These are phyloP conservation scores for Posidonia oceanica DNA, from an alignment of 116 monocot genomes.

Conservation along the genomic window DNA sequence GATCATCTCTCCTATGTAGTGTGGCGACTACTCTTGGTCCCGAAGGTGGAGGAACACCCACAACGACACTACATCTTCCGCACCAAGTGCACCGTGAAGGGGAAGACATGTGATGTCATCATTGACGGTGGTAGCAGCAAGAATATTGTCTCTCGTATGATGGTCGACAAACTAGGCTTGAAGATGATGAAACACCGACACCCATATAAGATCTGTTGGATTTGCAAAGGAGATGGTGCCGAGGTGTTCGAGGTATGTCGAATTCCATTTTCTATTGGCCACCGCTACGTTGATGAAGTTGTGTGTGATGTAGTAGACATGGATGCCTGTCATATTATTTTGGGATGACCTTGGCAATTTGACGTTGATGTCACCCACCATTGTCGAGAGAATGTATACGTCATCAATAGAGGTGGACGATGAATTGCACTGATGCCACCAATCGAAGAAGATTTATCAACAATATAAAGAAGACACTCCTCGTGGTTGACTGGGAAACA, in stretches of 20 bases:
- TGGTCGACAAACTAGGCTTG: neutral
- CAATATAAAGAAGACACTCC: too few relatives aligned
- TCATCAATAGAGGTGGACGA: too few relatives aligned
- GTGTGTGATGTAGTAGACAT: too few relatives aligned
- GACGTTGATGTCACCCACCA: too few relatives aligned
- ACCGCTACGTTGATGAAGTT: neutral
- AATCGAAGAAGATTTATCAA: too few relatives aligned
- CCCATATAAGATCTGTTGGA: too few relatives aligned
- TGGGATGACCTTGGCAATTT: too few relatives aligned
- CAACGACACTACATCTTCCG: neutral
- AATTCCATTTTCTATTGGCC: too few relatives aligned
- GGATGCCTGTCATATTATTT: too few relatives aligned
- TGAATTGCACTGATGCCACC: too few relatives aligned
- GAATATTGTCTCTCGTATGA: neutral
- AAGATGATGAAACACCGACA: neutral
- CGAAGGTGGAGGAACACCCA: neutral
- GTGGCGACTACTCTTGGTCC: neutral
- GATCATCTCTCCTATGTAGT: neutral
- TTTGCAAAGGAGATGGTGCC: neutral
- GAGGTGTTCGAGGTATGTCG: neutral
- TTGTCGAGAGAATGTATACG: too few relatives aligned
- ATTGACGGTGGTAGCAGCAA: neutral
- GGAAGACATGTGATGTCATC: neutral
- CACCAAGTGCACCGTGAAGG: neutral
- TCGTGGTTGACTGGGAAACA: neutral